Base-by-base conservation (phyloP, 768 basidiomycete species). In the Agrocybe chaxingu region DNA sequence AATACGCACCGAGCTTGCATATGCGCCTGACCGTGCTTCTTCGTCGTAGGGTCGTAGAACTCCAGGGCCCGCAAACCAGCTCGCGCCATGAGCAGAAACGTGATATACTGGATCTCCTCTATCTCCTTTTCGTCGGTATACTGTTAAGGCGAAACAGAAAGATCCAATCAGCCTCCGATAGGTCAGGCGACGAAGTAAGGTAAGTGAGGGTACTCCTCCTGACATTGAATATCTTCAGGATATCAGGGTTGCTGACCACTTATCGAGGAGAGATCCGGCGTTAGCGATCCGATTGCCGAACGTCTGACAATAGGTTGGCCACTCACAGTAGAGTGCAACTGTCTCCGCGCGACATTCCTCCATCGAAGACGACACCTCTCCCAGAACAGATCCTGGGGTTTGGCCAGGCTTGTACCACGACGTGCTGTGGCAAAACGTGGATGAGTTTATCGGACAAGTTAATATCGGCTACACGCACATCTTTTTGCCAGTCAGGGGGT, bases 311-410 rank as follows among this genome's bases (percentile, higher is more conserved):
- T 36, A 29, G 40, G 16, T 10, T 16, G 12, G 32, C 35, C 19
- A 70, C 81, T 71, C 60, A 88, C 90, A 76, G 69, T 82, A 93
- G 37, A 94, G 71, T 0, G 88, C 88, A 16, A 92, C 92, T 2
- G 89, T 79, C 69, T 95, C 92, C 7, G 92, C 92, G n/a, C 92
- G 82, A 58, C 92, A 93, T 70, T 94, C 92, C 67, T 94, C 92
- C 81, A 93, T 82, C 1, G 92, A 93, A 0, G 91, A 92, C 3
- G 89, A 92, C 7, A 92, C 87, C 53, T 92, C 87, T 0, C 92
- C 92, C 1, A 95, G 74, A 1, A 92, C 85, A 8, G 89, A 84
- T 43, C 82, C 87, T 35, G 89, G 79, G 0, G 87, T 91, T 66
- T 92, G 92, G 7, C 92, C 92, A 32, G 87, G 79, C 63, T 88